These are phyloP conservation scores for Histomonas meleagridis DNA, from an alignment of 208 protist genomes.

Conservation along the genomic window DNA sequence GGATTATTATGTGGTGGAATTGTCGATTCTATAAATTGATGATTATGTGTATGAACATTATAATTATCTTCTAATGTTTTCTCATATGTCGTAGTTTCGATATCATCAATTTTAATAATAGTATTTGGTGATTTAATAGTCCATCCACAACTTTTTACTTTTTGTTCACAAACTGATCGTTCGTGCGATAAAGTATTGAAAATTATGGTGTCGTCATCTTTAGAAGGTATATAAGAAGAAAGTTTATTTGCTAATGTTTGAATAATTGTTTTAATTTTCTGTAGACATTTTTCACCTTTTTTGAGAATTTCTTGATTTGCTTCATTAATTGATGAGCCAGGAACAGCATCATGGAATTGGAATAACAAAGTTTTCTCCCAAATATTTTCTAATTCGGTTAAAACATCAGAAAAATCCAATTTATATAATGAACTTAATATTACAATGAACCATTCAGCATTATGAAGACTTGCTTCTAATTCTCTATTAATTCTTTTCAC, in stretches of 20 bases:
- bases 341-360: slow-evolving; percentile 28
- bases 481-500: slow-evolving; percentile 16
- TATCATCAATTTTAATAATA: background rate
- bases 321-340: background rate
- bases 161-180: background rate
- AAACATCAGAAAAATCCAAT: background rate
- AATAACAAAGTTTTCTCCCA: background rate
- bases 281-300: background rate
- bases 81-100: background rate
- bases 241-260: background rate
- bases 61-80: background rate
- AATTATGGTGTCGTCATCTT: background rate
- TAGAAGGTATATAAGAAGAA: background rate
- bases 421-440: background rate
- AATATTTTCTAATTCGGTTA: background rate
- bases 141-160: background rate
- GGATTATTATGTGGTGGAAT: background rate
- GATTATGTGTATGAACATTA: background rate
- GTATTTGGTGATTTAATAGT: background rate
- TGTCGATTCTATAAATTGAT: background rate
- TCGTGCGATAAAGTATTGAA: background rate
- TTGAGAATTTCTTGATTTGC: background rate
- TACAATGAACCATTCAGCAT: background rate
- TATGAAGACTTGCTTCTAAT: background rate
- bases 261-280: background rate